Evolutionary conservation across 768 basidiomycete species (phyloP).

Genomic region (Exsudoporus frostii): DNA sequence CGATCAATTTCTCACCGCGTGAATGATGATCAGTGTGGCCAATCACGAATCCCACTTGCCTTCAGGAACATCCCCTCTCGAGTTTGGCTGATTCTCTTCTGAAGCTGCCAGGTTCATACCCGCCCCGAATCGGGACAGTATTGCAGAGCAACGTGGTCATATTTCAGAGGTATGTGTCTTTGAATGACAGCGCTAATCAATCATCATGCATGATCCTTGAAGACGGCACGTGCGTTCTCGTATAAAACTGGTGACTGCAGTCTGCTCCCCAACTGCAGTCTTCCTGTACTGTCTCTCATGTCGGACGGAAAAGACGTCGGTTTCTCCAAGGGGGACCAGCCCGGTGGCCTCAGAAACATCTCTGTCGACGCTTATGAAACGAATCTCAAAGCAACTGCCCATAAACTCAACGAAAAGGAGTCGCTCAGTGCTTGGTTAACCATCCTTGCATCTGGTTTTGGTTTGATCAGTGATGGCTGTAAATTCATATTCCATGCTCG

Average conservation of each 20-base stretch:
- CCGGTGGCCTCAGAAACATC: conserved; percentile 12
- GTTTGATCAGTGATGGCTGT: conserved; percentile 65
- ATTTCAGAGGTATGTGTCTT: conserved; percentile 8
- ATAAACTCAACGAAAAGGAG: conserved; percentile 37
- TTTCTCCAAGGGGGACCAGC: conserved; percentile 8
- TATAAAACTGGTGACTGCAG: conserved; percentile 22
- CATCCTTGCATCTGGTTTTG: conserved; percentile 61
- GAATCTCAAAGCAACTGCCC: conserved; percentile 21
- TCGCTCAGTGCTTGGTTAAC: conserved; percentile 58
- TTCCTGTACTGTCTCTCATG: conserved; percentile 15
- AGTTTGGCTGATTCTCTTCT: conserved; percentile 10
- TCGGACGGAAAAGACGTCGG: conserved; percentile 17
- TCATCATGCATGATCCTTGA: neutral
- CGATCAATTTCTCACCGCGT: neutral
- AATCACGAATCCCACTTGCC: neutral
- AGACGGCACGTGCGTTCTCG: conserved; percentile 21
- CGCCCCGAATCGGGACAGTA: neutral
- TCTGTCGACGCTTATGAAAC: conserved; percentile 24
- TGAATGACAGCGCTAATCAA: conserved; percentile 4
- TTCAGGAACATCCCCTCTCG: neutral
- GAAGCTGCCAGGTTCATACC: neutral
- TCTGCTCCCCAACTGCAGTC: neutral
- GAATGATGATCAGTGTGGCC: neutral
- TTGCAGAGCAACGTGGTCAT: neutral
- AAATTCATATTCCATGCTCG: conserved; percentile 13